phyloP scores from a whole-genome alignment of 116 monocot species.

The Phalaenopsis hybrid region DNA sequence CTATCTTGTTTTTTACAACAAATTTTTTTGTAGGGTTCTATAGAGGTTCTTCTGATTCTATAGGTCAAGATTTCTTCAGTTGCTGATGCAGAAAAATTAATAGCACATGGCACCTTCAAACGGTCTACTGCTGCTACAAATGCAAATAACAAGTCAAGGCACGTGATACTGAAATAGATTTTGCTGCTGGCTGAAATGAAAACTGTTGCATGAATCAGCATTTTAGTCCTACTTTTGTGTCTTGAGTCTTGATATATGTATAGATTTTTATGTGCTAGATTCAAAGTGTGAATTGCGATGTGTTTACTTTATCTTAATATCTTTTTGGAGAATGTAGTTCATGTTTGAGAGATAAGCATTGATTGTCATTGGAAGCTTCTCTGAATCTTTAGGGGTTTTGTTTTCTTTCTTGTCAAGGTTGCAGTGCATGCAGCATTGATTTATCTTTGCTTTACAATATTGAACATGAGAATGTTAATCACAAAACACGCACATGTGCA shows the following conservation, averaged over 20 bases:
- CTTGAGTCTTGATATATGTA: not conserved
- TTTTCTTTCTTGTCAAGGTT: not conserved
- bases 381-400: not conserved
- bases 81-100: conserved; percentile 47
- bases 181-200: not conserved
- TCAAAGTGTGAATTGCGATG: not conserved
- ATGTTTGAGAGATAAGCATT: not conserved
- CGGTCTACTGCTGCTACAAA: conserved; percentile 74
- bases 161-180: conserved; percentile 14
- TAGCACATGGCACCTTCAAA: conserved; percentile 54
- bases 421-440: not conserved
- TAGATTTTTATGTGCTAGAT: not conserved
- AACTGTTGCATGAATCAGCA: not conserved
- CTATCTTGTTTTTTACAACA: not conserved
- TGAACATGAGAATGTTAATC: not conserved
- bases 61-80: conserved; percentile 51
- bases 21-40: not conserved
- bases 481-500: not conserved
- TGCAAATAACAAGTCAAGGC: conserved; percentile 79
- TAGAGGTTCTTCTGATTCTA: conserved; percentile 7
- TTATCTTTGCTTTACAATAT: not conserved
- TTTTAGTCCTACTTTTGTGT: not conserved
- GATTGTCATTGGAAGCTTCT: not conserved
- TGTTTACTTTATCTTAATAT: not conserved
- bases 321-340: not conserved